Evolutionary conservation across 164 flowering plant genomes (phyloP).

Genomic region (Berberis vulgaris): DNA sequence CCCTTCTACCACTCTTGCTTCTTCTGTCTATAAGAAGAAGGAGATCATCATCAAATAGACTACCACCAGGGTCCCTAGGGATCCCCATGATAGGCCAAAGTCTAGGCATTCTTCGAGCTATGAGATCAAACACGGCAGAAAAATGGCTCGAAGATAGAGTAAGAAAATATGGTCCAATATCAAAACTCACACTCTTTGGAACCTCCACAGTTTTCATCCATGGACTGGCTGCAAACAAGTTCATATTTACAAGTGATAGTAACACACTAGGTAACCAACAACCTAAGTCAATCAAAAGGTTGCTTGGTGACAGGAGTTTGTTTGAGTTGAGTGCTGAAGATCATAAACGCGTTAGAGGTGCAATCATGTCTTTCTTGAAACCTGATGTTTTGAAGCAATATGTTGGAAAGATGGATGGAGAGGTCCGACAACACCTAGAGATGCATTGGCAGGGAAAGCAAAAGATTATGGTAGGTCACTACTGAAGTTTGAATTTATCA

Average conservation of each 20-base stretch:
- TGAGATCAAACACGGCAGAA: constrained; percentile 29
- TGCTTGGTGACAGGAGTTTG: constrained; percentile 21
- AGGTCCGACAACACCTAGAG: constrained; percentile 15
- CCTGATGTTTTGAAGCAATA: constrained; percentile 22
- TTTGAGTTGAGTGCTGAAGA: constrained; percentile 22
- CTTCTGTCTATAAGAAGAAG: constrained; percentile 3
- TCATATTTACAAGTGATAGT: constrained; percentile 15
- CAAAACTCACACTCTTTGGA: constrained; percentile 35
- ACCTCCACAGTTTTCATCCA: constrained; percentile 25
- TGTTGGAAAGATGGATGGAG: constrained; percentile 20
- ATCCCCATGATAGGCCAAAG: constrained; percentile 38
- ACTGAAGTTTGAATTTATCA: neutral
- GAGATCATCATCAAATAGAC: constrained; percentile 9
- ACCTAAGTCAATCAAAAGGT: neutral
- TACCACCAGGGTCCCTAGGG: constrained; percentile 36
- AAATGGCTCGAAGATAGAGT: constrained; percentile 25
- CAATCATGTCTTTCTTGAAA: constrained; percentile 17
- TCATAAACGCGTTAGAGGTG: constrained; percentile 24
- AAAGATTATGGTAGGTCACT: constrained; percentile 14
- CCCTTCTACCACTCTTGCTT: constrained; percentile 13
- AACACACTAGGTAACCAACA: neutral
- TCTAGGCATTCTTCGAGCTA: constrained; percentile 24
- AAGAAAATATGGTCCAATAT: constrained; percentile 25
- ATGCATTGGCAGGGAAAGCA: constrained; percentile 16
- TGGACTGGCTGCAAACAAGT: constrained; percentile 36